Base-by-base conservation (phyloP, 2,329 filamentous ascomycete genomes). In the Zopfia rhizophila region DNA sequence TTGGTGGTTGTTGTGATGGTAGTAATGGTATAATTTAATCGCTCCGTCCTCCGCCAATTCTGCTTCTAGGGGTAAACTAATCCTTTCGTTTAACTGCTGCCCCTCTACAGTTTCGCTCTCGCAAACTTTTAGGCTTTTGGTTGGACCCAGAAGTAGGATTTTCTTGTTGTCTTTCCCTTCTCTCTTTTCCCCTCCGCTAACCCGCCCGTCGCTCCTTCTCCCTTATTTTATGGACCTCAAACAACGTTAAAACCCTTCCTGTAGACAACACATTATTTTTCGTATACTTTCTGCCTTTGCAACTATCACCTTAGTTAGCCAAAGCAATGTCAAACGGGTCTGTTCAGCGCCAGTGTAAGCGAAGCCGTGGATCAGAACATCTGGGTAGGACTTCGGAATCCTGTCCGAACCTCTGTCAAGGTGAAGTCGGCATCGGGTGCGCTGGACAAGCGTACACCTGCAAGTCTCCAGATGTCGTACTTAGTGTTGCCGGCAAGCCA, bases 301-400 rank as follows among this genome's bases (percentile, higher is more conserved):
- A n/a, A n/a, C n/a, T n/a, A 94, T 48, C 77, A 99, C 18, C 79
- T 99, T 8, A 94, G 99, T 72, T 81, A 97, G 16, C 94, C 94
- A 0, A 99, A 99, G 67, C 94, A 99, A 69, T 82, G 94, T 39
- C 83, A 94, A 36, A 99, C 94, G 0, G 94, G 94, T 0, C 77
- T 99, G 0, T 99, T 97, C 74, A 96, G 91, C 64, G 94, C 94
- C 10, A 95, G 89, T 62, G 89, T 99, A n/a, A 94, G 89, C 60
- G 94, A 97, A 66, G 94, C 94, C 2, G 90, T 99, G 1, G 87
- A 92, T 53, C 90, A 97, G 67, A 88, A 99, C 42, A 91, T 99
- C 39, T 83, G 92, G 24, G 91, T 97, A 6, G 94, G 94, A 14
- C 76, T 97, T 55, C 83, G 94, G 24, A 97, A 99, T 71, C 94